Conservation (phyloP, 31 red algal species). For the Porphyra umbilicalis region DNA sequence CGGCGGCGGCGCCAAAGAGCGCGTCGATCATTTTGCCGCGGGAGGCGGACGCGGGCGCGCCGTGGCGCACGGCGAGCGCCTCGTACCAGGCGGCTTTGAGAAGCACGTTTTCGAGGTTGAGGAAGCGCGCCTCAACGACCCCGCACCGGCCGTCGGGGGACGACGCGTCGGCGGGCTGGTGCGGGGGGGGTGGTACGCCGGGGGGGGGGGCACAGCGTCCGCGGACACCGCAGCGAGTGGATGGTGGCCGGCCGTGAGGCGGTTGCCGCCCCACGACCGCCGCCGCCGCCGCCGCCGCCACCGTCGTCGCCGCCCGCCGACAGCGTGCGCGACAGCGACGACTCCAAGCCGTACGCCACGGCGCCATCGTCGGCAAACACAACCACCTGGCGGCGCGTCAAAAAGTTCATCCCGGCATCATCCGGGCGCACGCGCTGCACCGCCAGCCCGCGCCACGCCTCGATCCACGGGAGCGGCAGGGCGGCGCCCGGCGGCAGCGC, state of each 20-base stretch:
- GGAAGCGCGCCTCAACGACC: slow-evolving; percentile 63
- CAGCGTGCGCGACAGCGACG: slow-evolving; percentile 19
- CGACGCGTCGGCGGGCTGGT: background rate
- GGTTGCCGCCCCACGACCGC: background rate
- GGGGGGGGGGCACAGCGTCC: slow-evolving; percentile 39
- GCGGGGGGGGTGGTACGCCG: background rate
- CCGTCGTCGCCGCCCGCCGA: background rate
- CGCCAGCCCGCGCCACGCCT: slow-evolving; percentile 37
- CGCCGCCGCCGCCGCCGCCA: background rate
- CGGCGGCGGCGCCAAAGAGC: background rate
- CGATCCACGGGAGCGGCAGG: slow-evolving; percentile 71
- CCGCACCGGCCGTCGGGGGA: slow-evolving; percentile 10
- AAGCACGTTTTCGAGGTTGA: slow-evolving; percentile 58
- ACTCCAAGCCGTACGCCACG: slow-evolving; percentile 30
- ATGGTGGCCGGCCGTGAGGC: slow-evolving; percentile 2
- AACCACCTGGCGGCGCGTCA: slow-evolving; percentile 47
- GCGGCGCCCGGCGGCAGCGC: slow-evolving; percentile 48
- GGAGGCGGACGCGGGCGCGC: slow-evolving; percentile 28
- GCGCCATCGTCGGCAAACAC: slow-evolving; percentile 64
- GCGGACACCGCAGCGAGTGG: slow-evolving; percentile 66
- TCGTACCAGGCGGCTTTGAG: slow-evolving; percentile 85
- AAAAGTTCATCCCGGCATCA: slow-evolving; percentile 57
- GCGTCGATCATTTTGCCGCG: slow-evolving; percentile 65
- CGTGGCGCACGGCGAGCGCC: slow-evolving; percentile 41
- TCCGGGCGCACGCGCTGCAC: slow-evolving; percentile 23